These are phyloP conservation scores for Scytalidium lignicola DNA, from an alignment of 2,329 filamentous ascomycete species.

Conservation along the genomic window DNA sequence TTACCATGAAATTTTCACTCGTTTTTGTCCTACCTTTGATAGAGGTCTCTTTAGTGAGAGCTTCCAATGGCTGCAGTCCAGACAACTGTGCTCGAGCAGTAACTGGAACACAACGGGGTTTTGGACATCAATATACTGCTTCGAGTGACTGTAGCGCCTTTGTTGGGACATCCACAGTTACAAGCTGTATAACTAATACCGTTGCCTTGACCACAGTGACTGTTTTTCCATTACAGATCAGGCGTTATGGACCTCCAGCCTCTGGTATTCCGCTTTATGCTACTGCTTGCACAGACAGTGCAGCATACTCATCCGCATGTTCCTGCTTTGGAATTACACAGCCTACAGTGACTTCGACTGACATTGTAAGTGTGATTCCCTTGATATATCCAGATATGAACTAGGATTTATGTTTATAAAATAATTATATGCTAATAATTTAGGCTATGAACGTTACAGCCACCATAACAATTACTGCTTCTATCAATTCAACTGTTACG, in stretches of 20 bases:
- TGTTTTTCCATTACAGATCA: neutral
- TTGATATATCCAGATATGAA: neutral
- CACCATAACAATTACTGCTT: constrained; percentile 5
- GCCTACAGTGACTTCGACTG: neutral
- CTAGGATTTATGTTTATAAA: neutral
- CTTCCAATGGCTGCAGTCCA: constrained; percentile 5
- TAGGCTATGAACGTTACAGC: constrained; percentile 12
- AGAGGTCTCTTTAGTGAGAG: constrained; percentile 1
- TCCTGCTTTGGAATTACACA: neutral
- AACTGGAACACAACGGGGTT: constrained; percentile 10
- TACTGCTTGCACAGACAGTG: constrained; percentile 10
- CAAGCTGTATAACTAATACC: constrained; percentile 1
- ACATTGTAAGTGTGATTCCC: constrained; percentile 6
- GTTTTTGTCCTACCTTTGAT: constrained; percentile 3
- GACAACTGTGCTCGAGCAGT: constrained; percentile 19
- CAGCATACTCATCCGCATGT: constrained; percentile 8
- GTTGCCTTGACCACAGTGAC: constrained; percentile 6
- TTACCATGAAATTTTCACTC: neutral
- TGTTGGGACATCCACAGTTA: constrained; percentile 7
- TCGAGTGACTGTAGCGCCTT: constrained; percentile 14
- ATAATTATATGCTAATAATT: neutral
- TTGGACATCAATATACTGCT: constrained; percentile 7
- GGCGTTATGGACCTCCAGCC: constrained; percentile 3
- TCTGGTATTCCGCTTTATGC: constrained; percentile 20
- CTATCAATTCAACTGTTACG: neutral